Percentiles rank a stretch among this genome's conserved stretches.
Evolutionary conservation across 495 filamentous ascomycete genomes (phyloP).

Genomic region (Hypoxylon subgilvum): DNA sequence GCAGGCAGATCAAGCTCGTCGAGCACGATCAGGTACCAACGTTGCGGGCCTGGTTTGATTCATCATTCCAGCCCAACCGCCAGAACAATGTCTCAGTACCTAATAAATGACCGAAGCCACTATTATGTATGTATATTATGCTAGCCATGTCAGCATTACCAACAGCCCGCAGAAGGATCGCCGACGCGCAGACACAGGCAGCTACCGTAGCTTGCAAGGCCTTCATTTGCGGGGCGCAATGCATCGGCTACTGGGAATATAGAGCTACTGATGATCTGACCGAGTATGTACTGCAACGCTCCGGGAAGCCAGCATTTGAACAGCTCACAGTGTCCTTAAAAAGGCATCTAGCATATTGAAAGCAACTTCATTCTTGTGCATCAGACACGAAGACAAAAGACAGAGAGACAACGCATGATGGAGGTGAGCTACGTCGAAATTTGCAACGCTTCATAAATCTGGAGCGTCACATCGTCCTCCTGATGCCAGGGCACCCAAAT

Average conservation of each 20-base stretch:
- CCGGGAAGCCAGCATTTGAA: background rate
- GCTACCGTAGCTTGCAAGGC: slow-evolving; percentile 21
- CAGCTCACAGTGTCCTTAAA: background rate
- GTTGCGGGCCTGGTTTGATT: slow-evolving; percentile 37
- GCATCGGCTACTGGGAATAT: slow-evolving; percentile 9
- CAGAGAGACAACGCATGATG: slow-evolving; percentile 4
- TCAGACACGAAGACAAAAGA: slow-evolving; percentile 14
- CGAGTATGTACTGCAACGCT: slow-evolving; percentile 1
- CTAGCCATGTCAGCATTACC: slow-evolving; percentile 41
- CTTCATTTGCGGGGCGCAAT: slow-evolving; percentile 33
- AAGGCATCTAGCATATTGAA: slow-evolving; percentile 1
- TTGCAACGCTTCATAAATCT: slow-evolving; percentile 29
- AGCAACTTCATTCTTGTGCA: slow-evolving; percentile 3
- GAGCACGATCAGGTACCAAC: slow-evolving; percentile 47
- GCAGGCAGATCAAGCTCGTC: slow-evolving; percentile 19
- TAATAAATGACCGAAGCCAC: slow-evolving; percentile 30
- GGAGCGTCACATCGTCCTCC: slow-evolving; percentile 27
- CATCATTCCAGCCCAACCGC: slow-evolving; percentile 46
- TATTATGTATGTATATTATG: too few relatives aligned
- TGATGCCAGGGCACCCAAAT: slow-evolving; percentile 25
- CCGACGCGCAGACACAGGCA: slow-evolving; percentile 39
- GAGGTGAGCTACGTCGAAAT: too few relatives aligned
- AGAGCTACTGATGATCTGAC: slow-evolving; percentile 12
- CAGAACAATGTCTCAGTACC: slow-evolving; percentile 39
- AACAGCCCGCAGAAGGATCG: slow-evolving; percentile 44